phyloP scores from a whole-genome alignment of 352 stramenopile genomes.

The Phytophthora megakarya region DNA sequence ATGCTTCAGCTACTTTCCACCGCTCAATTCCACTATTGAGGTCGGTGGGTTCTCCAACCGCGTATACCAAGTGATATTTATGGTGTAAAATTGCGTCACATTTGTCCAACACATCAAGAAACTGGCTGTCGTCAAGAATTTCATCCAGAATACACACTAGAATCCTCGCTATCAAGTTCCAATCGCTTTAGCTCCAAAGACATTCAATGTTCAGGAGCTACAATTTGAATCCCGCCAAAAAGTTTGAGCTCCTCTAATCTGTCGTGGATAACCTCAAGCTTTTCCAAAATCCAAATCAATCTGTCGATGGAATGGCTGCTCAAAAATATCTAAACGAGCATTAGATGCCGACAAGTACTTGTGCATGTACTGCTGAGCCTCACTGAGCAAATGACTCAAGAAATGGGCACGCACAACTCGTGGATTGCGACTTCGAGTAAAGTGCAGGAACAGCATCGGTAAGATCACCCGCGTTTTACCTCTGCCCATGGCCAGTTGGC shows the following conservation, averaged over 20 bases:
- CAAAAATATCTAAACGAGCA: slow-evolving; percentile 50
- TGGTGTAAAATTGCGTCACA: slow-evolving; percentile 87
- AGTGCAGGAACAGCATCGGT: slow-evolving; percentile 88
- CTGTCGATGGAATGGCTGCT: slow-evolving; percentile 76
- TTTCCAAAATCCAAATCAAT: slow-evolving; percentile 37
- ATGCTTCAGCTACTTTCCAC: slow-evolving; percentile 59
- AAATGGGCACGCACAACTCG: slow-evolving; percentile 67
- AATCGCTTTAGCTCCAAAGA: slow-evolving; percentile 87
- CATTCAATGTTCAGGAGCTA: slow-evolving; percentile 87
- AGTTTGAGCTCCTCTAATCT: slow-evolving; percentile 41
- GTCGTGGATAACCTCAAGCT: slow-evolving; percentile 43
- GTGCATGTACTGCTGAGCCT: slow-evolving; percentile 73
- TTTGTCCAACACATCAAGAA: slow-evolving; percentile 88
- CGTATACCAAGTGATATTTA: slow-evolving; percentile 90
- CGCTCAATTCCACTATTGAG: slow-evolving; percentile 58
- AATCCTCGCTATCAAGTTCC: slow-evolving; percentile 6
- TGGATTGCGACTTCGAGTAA: slow-evolving; percentile 16
- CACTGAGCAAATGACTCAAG: slow-evolving; percentile 59
- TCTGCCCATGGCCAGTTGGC: slow-evolving; percentile 88
- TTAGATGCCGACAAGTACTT: slow-evolving; percentile 50
- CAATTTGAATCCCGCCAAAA: slow-evolving; percentile 59
- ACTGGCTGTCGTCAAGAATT: slow-evolving; percentile 54
- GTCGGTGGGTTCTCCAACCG: slow-evolving; percentile 51
- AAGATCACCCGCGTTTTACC: slow-evolving; percentile 91
- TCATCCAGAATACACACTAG: slow-evolving; percentile 31